phyloP scores from a whole-genome alignment of 2,329 filamentous ascomycete species.

The Biscogniauxia sp. region DNA sequence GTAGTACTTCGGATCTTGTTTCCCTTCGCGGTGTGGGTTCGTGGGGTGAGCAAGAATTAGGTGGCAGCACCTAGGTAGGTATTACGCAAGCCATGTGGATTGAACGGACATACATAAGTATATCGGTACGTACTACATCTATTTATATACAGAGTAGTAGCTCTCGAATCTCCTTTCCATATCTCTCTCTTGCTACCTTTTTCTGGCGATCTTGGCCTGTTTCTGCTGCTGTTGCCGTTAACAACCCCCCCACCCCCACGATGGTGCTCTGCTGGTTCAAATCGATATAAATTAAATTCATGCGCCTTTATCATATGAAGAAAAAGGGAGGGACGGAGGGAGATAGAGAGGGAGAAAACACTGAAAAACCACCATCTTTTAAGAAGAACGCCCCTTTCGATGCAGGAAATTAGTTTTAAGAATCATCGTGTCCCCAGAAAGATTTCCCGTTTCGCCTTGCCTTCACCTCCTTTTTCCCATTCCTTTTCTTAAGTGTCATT shows the following conservation, averaged over 20 bases:
- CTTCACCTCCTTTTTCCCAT: not conserved
- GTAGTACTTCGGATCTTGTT: too few species aligned
- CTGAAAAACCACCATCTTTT: not conserved
- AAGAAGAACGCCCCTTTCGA: not conserved
- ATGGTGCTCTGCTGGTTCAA: not conserved
- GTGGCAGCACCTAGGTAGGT: too few species aligned
- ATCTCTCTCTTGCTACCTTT: too few species aligned
- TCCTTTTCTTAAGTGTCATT: not conserved
- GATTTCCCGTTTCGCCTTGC: not conserved
- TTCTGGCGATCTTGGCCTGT: too few species aligned
- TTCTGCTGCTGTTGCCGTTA: not conserved
- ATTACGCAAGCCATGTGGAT: too few species aligned
- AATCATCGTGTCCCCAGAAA: not conserved
- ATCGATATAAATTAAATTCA: not conserved
- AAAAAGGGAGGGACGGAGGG: not conserved
- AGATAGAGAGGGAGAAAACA: too few species aligned
- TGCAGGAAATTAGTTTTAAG: not conserved
- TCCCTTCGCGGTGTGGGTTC: too few species aligned
- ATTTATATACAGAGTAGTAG: too few species aligned
- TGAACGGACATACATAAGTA: too few species aligned
- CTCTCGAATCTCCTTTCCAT: too few species aligned
- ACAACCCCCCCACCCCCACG: not conserved
- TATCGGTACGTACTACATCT: too few species aligned
- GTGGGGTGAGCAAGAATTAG: too few species aligned
- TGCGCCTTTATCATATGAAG: not conserved